Conservation (phyloP, 116 monocot species). For the Zostera marina region DNA sequence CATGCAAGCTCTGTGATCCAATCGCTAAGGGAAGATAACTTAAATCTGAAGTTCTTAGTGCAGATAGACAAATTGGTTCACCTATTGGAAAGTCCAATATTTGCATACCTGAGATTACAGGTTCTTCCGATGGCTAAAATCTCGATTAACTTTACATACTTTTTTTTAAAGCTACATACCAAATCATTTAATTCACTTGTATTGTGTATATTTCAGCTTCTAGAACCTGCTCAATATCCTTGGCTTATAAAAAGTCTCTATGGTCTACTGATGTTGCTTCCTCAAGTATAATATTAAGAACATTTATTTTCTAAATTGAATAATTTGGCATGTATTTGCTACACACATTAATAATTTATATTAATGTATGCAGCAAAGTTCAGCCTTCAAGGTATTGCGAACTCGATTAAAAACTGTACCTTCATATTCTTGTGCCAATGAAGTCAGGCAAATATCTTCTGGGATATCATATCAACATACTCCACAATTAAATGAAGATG, state of each 20-base stretch:
- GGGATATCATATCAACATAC: slow-evolving; percentile 25
- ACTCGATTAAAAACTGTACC: slow-evolving; percentile 77
- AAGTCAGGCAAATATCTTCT: slow-evolving; percentile 17
- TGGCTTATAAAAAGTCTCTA: slow-evolving; percentile 68
- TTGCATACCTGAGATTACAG: slow-evolving; percentile 90
- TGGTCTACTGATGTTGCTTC: slow-evolving; percentile 77
- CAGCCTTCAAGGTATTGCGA: slow-evolving; percentile 76
- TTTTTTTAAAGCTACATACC: no score
- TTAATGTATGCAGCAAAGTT: slow-evolving; percentile 64
- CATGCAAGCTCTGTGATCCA: slow-evolving; percentile 79
- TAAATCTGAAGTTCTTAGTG: slow-evolving; percentile 77
- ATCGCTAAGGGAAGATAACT: slow-evolving; percentile 84
- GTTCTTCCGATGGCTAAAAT: slow-evolving; percentile 13
- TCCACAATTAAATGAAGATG: slow-evolving; percentile 24
- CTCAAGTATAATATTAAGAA: slow-evolving; percentile 35
- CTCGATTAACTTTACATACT: no score
- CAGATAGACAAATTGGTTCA: slow-evolving; percentile 87
- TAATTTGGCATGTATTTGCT: background rate
- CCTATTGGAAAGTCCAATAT: slow-evolving; percentile 79
- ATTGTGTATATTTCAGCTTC: slow-evolving; percentile 37
- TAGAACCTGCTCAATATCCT: slow-evolving; percentile 57
- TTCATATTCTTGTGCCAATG: slow-evolving; percentile 18
- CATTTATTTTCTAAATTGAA: background rate
- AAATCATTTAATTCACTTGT: background rate
- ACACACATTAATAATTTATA: background rate